These are phyloP conservation scores for Plasmodium billcollinsi DNA, from an alignment of 169 alveolate genomes.

Conservation along the genomic window DNA sequence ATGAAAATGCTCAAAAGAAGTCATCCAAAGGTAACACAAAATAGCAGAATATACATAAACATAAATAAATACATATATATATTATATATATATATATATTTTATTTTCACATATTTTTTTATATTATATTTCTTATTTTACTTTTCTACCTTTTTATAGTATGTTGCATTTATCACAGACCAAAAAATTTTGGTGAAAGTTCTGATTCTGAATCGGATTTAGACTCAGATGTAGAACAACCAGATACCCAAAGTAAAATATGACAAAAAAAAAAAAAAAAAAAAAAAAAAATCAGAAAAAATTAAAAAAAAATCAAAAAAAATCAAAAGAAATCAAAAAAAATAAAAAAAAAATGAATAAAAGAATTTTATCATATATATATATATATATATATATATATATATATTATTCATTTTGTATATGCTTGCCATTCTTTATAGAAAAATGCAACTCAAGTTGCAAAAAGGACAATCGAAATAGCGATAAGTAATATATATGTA, in stretches of 20 bases:
- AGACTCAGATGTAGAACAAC: constrained; percentile 6
- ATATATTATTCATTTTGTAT: not conserved
- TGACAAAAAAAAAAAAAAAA: not conserved
- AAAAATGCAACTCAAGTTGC: not conserved
- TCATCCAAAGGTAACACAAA: constrained; percentile 55
- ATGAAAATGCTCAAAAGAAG: constrained; percentile 68
- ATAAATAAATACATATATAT: not conserved
- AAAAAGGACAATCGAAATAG: constrained; percentile 5
- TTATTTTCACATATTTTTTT: not conserved
- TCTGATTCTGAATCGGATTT: constrained; percentile 69
- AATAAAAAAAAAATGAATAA: not conserved
- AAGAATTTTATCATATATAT: not conserved
- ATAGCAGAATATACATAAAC: not conserved
- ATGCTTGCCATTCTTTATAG: not conserved
- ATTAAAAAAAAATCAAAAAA: not conserved
- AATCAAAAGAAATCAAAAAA: not conserved
- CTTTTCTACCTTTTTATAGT: not conserved
- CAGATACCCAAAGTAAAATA: not conserved
- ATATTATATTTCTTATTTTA: constrained; percentile 1
- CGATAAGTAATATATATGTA: not conserved
- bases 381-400: not conserved
- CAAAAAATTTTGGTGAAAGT: constrained; percentile 71
- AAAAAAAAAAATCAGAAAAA: not conserved
- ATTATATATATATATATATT: not conserved
- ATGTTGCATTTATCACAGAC: constrained; percentile 70